These are phyloP conservation scores for Trichoderma sp. DNA, from an alignment of 2,329 filamentous ascomycete genomes.

Conservation along the genomic window DNA sequence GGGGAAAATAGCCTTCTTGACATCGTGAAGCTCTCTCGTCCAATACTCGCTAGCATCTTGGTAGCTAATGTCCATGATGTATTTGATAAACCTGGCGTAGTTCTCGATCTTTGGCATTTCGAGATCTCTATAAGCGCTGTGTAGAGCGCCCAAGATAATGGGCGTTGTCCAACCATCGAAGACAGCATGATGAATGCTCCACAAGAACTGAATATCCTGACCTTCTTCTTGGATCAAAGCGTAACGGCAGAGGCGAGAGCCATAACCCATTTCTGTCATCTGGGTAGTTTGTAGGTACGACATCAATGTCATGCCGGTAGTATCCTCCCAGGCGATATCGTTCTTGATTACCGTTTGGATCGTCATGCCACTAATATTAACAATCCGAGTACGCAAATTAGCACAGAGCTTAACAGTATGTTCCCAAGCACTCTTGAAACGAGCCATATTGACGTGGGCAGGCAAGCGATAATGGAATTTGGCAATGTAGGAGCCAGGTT, in stretches of 20 bases:
- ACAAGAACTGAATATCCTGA: constrained; percentile 8
- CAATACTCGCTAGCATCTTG: constrained; percentile 14
- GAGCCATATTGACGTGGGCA: constrained; percentile 22
- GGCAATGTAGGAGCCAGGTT: constrained; percentile 35
- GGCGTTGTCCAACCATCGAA: constrained; percentile 25
- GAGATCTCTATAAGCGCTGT: neutral
- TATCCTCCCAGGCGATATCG: constrained; percentile 15
- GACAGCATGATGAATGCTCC: constrained; percentile 22
- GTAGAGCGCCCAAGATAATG: neutral
- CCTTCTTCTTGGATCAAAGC: neutral
- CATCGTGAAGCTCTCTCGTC: constrained; percentile 12
- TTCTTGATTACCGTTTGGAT: constrained; percentile 21
- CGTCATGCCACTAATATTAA: constrained; percentile 16
- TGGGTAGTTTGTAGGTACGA: neutral
- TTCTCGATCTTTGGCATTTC: constrained; percentile 3
- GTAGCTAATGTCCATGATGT: constrained; percentile 7
- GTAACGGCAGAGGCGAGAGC: constrained; percentile 17
- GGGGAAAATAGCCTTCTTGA: constrained; percentile 13
- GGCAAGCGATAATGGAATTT: constrained; percentile 27
- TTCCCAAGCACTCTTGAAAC: constrained; percentile 25
- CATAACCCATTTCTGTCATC: constrained; percentile 9
- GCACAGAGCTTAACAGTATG: constrained; percentile 19
- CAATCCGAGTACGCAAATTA: constrained; percentile 25
- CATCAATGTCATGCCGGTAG: neutral
- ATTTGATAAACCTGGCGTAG: constrained; percentile 16